A percentile compares a stretch with the other conserved stretches of the same genome.
Conservation (phyloP, 106 monocot genomes). For the Dendrobium nobile region DNA sequence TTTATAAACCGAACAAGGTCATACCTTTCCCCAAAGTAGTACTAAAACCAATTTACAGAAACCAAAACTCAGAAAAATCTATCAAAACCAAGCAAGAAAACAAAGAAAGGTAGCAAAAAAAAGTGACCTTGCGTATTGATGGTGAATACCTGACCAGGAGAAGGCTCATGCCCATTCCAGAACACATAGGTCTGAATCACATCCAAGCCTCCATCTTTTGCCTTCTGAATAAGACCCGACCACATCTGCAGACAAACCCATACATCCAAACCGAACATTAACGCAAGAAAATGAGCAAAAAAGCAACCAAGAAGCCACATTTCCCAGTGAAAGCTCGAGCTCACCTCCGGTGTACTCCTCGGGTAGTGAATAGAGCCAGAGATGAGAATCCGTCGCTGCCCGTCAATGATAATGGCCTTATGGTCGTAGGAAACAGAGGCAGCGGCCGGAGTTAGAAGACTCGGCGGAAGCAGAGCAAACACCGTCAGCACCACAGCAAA, state of each 20-base stretch:
- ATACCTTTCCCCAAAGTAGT: slow-evolving; percentile 70
- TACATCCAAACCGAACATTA: slow-evolving; percentile 42
- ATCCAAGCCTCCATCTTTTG: slow-evolving; percentile 46
- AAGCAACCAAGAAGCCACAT: slow-evolving; percentile 17
- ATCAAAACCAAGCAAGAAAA: not conserved
- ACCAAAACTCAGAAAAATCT: not conserved
- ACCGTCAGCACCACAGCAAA: not conserved
- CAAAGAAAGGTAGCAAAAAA: not conserved
- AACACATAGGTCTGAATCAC: slow-evolving; percentile 61
- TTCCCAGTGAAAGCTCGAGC: not conserved
- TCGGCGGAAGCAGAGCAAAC: not conserved
- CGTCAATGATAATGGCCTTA: slow-evolving; percentile 33
- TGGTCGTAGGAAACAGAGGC: slow-evolving; percentile 17
- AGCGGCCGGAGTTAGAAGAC: not conserved
- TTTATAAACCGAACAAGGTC: slow-evolving; percentile 80
- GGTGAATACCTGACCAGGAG: slow-evolving; percentile 41
- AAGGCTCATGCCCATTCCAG: slow-evolving; percentile 78
- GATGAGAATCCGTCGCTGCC: slow-evolving; percentile 43
- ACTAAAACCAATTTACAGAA: slow-evolving; percentile 27
- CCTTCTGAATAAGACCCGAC: slow-evolving; percentile 30
- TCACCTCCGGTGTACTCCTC: slow-evolving; percentile 49
- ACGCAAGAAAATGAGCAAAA: slow-evolving; percentile 53
- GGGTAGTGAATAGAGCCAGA: slow-evolving; percentile 65
- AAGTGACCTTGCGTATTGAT: not conserved
- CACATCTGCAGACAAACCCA: slow-evolving; percentile 55